Evolutionary conservation across 352 stramenopile genomes (phyloP), one percentile per base, ranked within the genome.

Genomic region (Globisporangium acanthophoron): DNA sequence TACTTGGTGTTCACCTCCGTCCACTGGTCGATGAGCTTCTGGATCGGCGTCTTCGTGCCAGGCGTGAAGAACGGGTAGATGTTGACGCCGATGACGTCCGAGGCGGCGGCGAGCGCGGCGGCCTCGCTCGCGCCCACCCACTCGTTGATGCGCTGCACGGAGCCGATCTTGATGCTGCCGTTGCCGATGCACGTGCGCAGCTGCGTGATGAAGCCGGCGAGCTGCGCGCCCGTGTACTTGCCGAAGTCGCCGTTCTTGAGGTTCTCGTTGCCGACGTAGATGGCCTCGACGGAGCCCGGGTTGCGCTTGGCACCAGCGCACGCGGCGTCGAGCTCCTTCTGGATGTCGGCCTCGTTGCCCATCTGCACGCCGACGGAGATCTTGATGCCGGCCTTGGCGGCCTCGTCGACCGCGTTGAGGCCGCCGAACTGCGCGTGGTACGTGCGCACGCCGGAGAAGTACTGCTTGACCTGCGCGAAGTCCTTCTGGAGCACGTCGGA

Each of bases 251-350:
- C 62, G 65, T 86, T 86, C 46, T 66, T 56, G 18, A 92, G 67
- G 73, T 85, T 72, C 56, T 92, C 83, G 71, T 90, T 92, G 44
- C 83, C 83, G 31, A 87, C 79, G 64, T 77, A 90, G 48, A 92
- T 71, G 8, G 66, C 68, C 24, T 86, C 61, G n/a, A 92, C 66
- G 0, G 52, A 60, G 16, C 57, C 40, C 0, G 77, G 66, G 58
- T 84, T 64, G 24, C 47, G 52, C 40, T 66, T 45, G 31, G 73
- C 82, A 41, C 75, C 83, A 6, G 68, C 60, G 59, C 84, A 82
- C 24, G 79, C 78, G 27, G 83, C 80, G 33, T 80, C 39, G 59
- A 92, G 83, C 58, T 88, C 76, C 35, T 48, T 56, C n/a, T 77
- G 59, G n/a, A 83, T 71, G 0, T 33, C 39, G 3, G 37, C 21